Evolutionary conservation across 1,284 basidiomycete genomes (phyloP), one percentile per base, ranked within the genome.

Genomic region (Fomitopsis palustris): DNA sequence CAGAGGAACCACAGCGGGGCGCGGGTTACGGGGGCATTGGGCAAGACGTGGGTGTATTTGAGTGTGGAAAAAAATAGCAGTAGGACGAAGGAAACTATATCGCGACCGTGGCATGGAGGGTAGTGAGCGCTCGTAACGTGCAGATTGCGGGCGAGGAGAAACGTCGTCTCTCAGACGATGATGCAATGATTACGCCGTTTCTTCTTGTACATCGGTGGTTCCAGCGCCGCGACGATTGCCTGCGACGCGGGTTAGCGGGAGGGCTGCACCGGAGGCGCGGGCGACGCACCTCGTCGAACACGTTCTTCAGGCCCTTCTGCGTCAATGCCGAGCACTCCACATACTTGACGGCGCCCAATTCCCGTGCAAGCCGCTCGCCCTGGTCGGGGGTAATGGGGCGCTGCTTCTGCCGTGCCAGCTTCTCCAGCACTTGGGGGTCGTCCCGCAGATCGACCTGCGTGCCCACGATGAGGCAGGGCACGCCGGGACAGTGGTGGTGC

Each of bases 401-500:
- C 83, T 98, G 96, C 80, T 98, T 99, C 82, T 97, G 95, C 76
- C 95, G 85, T 45, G 88, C 85, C 54, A 99, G 83, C 81, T 98
- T 99, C 80, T 98, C 96, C 70, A 93, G 86, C 62, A 98, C 95
- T 70, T 90, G 86, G 45, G 86, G 78, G 74, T 99, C 97, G 70
- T 98, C 96, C 72, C 97, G 85, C 75, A 99, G 77, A 84, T 99
- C 97, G 73, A 98, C 85, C 81, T 99, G 97, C 39, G 97, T 99
- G 64, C 97, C 96, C 58, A 99, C 96, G 70, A 99, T 98, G 69
- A 99, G 87, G 83, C 96, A 98, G 65, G 96, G 96, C 59, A 98
- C 96, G 61, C 96, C 96, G n/a, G 97, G 97, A 82, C 97, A 99
- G 75, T 99, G 96, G 77, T 99, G 96, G 75, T 96, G 95, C 55